Evolutionary conservation across 2,329 filamentous ascomycete genomes (phyloP), one percentile per base, ranked within the genome.

Genomic region (Scedosporium dehoogii): DNA sequence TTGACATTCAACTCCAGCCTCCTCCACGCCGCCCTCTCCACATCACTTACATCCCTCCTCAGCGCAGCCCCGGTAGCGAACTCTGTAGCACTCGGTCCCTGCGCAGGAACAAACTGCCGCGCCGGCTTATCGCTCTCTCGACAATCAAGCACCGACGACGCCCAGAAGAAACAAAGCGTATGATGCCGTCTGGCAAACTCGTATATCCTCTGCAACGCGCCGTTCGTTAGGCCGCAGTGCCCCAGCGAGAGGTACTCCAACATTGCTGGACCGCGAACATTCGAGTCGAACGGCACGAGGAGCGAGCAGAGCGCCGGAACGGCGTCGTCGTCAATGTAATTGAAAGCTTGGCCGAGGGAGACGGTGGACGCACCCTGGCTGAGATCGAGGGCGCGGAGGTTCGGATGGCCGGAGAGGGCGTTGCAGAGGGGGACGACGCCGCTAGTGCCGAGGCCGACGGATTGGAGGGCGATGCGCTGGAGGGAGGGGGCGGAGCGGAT

Each of bases 361-460:
- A 74, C 66, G 10, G 78, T 81, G n/a, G 75, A 73, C 66, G 75
- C 80, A 21, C 73, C 74, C 66, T 81, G 79, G 16, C 77, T 76
- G 4, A 81, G 63, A 64, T 80, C 77, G 10, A 81, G 66, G 21
- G 69, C 69, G 12, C 70, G 70, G 21, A 81, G 68, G 38, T 67
- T 65, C 7, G 73, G 67, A 66, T 78, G 72, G 18, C 68, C 18
- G n/a, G 66, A 65, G 62, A 78, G 65, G 23, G 74, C 72, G 44
- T 71, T 65, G 67, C 75, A 76, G 48, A 81, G 67, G 56, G 70
- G 67, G 53, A 72, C 69, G 56, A 72, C 70, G 62, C 76, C 76
- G 64, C 70, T 68, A 68, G 74, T 75, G 67, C 70, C 73, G 66
- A 77, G 70, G 62, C 77, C 79, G 66, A 73, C 73, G 58, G 76